Evolutionary conservation across 139 green algal species (phyloP).

Genomic region (Volvox africanus): DNA sequence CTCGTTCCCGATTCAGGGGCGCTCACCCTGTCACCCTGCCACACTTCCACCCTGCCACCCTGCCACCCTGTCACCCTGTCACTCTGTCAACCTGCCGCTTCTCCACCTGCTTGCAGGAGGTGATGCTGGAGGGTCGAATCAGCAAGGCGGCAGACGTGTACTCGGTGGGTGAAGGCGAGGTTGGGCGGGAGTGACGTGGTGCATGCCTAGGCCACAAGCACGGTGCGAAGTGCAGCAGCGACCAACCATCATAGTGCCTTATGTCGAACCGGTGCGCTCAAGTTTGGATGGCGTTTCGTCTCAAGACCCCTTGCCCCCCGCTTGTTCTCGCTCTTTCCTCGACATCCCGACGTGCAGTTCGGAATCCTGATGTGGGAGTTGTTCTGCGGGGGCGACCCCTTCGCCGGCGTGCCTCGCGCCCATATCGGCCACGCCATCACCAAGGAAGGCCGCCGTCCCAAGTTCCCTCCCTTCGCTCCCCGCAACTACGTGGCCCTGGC

Average conservation of each 20-base stretch:
- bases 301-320: too few relatives aligned
- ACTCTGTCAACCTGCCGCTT: not conserved
- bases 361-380: constrained; percentile 52
- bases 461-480: constrained; percentile 46
- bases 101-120: constrained; percentile 19
- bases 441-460: constrained; percentile 25
- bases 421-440: constrained; percentile 58
- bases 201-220: too few relatives aligned
- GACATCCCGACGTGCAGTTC: constrained; percentile 4
- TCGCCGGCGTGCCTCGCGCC: constrained; percentile 47
- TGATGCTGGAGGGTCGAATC: constrained; percentile 60
- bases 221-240: too few relatives aligned
- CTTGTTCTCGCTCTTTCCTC: constrained; percentile 13
- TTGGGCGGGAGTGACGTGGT: not conserved
- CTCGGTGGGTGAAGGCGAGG: not conserved
- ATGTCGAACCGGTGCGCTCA: too few relatives aligned
- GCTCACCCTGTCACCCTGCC: not conserved
- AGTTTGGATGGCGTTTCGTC: too few relatives aligned
- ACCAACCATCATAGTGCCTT: too few relatives aligned
- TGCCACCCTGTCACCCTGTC: not conserved
- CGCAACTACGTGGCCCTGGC: constrained; percentile 38
- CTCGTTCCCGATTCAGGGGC: too few relatives aligned
- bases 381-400: constrained; percentile 39
- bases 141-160: constrained; percentile 65
- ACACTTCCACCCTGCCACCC: not conserved